phyloP scores from a whole-genome alignment of 495 filamentous ascomycete species.

The Penicillium robsamsonii region DNA sequence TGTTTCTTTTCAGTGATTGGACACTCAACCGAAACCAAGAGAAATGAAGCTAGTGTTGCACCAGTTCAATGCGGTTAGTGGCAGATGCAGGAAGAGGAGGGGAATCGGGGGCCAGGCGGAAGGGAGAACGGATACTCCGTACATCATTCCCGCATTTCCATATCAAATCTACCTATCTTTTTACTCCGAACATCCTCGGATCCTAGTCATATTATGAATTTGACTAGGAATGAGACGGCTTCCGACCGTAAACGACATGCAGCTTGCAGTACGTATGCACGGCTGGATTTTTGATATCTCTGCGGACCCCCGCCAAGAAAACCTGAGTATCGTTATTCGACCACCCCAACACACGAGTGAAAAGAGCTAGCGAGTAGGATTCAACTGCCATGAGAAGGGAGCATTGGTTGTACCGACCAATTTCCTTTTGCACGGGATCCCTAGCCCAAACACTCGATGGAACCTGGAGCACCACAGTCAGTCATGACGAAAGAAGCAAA shows the following conservation, averaged over 20 bases:
- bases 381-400: slow-evolving; percentile 44
- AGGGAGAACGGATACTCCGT: slow-evolving; percentile 2
- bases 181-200: neutral
- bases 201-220: slow-evolving; percentile 16
- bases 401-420: slow-evolving; percentile 42
- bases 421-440: slow-evolving; percentile 46
- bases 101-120: neutral
- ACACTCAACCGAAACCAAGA: neutral
- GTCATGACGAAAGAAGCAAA: neutral
- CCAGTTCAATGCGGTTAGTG: neutral
- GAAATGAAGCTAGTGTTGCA: neutral
- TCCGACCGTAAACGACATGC: slow-evolving; percentile 37
- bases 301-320: slow-evolving; percentile 52
- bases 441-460: slow-evolving; percentile 45
- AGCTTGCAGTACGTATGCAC: slow-evolving; percentile 48
- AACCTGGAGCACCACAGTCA: slow-evolving; percentile 19
- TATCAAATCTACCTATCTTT: slow-evolving; percentile 1
- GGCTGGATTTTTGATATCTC: slow-evolving; percentile 48
- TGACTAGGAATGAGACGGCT: slow-evolving; percentile 18
- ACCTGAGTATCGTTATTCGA: slow-evolving; percentile 54
- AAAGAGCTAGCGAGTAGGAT: slow-evolving; percentile 44
- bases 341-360: slow-evolving; percentile 56
- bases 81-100: neutral
- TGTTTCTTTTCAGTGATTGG: neutral
- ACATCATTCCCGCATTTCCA: neutral